Evolutionary conservation across 2,329 filamentous ascomycete species (phyloP), one percentile per base, ranked within the genome.

Genomic region (Clonostachys sp.): DNA sequence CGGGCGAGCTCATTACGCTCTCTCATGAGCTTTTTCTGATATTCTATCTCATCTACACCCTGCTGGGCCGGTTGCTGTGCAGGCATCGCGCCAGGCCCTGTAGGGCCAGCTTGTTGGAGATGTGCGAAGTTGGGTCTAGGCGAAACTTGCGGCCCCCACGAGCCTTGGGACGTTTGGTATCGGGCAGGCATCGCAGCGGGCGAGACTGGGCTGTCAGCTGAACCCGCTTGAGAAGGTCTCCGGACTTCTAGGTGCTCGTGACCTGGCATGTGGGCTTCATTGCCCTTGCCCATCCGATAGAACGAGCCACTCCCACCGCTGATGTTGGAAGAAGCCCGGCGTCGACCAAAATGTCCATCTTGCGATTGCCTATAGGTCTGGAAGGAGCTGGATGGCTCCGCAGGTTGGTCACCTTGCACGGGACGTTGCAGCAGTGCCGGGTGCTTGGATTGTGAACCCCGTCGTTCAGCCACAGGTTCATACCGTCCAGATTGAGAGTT

Each of bases 401-500:
- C 85, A 35, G 87, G 87, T 5, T 78, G 72, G 17, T 89, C 83
- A 42, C 80, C 73, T 36, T 80, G 78, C 5, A 75, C 69, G 17
- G 86, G 80, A 42, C 92, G 78, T 61, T 96, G 91, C 42, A 97
- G 69, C 9, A 97, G 70, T 13, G 90, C 80, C 20, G 89, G 87
- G 53, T 92, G 86, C 44, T 87, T 82, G 48, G 81, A 76, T 51
- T 80, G 77, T 46, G 86, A 83, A 16, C 81, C 82, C 53, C 89
- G 83, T 36, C 91, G 84, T 52, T 96, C 90, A 45, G 80, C 74
- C 5, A 91, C 92, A 14, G 91, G 91, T 62, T 97, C 92, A 57
- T 96, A 95, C 45, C 90, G 86, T 16, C 92, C 92, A 46, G 90
- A 96, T 47, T 95, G 87, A n/a, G 92, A 95, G 63, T 97, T 96